Evolutionary conservation across 805 yeast genomes (phyloP).

Genomic region (Komagataella pseudopastoris): DNA sequence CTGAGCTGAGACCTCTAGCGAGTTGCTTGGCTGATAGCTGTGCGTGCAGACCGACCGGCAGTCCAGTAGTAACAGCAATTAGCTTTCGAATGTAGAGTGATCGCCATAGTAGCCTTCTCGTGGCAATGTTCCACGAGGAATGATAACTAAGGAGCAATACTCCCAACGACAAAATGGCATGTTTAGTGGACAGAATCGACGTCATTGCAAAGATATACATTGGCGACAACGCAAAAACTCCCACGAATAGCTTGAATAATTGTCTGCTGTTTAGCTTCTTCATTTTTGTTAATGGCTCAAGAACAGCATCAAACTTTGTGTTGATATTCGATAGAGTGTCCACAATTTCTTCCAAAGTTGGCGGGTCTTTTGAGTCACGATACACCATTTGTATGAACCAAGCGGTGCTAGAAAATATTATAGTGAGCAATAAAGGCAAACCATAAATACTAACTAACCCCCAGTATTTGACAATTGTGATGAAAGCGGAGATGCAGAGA

Average conservation of each 20-base stretch:
- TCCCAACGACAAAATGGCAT: constrained; percentile 23
- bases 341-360: constrained; percentile 39
- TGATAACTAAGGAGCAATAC: constrained; percentile 26
- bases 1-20: background rate
- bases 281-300: constrained; percentile 20
- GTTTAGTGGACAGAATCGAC: constrained; percentile 18
- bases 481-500: constrained; percentile 23
- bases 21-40: background rate
- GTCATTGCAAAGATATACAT: constrained; percentile 24
- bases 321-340: constrained; percentile 32
- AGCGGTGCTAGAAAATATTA: constrained; percentile 23
- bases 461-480: constrained; percentile 31
- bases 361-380: constrained; percentile 15
- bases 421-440: constrained; percentile 24
- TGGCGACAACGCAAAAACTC: constrained; percentile 26
- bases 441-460: constrained; percentile 17
- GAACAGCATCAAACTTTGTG: constrained; percentile 24
- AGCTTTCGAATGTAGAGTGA: constrained; percentile 26
- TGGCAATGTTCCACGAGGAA: constrained; percentile 32
- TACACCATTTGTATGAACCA: constrained; percentile 32
- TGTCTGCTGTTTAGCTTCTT: constrained; percentile 8
- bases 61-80: constrained; percentile 27
- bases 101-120: constrained; percentile 35
- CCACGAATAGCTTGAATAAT: constrained; percentile 16
- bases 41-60: constrained; percentile 8